Evolutionary conservation across 2,329 filamentous ascomycete genomes (phyloP).

Genomic region (Geosmithia morbida): DNA sequence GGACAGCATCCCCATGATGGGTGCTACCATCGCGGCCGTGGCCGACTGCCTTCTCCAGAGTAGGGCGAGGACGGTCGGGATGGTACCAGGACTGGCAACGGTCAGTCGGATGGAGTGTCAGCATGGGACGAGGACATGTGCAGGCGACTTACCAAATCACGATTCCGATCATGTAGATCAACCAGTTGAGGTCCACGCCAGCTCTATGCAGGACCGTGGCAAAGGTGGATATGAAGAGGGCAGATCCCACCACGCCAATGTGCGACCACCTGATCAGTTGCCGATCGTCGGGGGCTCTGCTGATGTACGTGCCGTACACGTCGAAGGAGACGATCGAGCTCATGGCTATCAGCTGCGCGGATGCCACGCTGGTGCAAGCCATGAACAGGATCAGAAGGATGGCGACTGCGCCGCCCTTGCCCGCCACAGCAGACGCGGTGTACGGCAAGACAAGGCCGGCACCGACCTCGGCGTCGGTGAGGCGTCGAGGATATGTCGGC

Average conservation of each 20-base stretch:
- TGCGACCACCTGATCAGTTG: neutral
- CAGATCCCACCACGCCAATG: neutral
- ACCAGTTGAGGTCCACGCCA: slow-evolving; percentile 65
- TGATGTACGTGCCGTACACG: slow-evolving; percentile 34
- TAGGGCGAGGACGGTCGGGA: slow-evolving; percentile 63
- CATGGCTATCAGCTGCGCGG: slow-evolving; percentile 68
- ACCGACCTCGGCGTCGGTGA: slow-evolving; percentile 2
- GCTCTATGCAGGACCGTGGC: slow-evolving; percentile 29
- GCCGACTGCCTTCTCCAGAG: slow-evolving; percentile 64
- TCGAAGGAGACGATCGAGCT: slow-evolving; percentile 77
- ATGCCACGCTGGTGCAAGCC: slow-evolving; percentile 14
- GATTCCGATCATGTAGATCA: slow-evolving; percentile 48
- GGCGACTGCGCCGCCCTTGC: neutral
- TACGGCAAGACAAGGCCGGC: slow-evolving; percentile 2
- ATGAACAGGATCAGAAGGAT: slow-evolving; percentile 3
- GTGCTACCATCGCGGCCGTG: slow-evolving; percentile 50
- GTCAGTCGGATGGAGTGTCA: neutral
- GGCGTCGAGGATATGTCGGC: slow-evolving; percentile 2
- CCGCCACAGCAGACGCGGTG: slow-evolving; percentile 1
- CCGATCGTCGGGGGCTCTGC: neutral
- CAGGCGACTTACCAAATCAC: slow-evolving; percentile 40
- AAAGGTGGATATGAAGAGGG: neutral
- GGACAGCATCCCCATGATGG: slow-evolving; percentile 46
- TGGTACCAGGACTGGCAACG: slow-evolving; percentile 47
- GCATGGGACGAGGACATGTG: neutral